Percentiles rank a stretch among this genome's conserved stretches.
Conservation (phyloP, 2,329 filamentous ascomycete genomes). For the Phyllosticta citrichinensis region DNA sequence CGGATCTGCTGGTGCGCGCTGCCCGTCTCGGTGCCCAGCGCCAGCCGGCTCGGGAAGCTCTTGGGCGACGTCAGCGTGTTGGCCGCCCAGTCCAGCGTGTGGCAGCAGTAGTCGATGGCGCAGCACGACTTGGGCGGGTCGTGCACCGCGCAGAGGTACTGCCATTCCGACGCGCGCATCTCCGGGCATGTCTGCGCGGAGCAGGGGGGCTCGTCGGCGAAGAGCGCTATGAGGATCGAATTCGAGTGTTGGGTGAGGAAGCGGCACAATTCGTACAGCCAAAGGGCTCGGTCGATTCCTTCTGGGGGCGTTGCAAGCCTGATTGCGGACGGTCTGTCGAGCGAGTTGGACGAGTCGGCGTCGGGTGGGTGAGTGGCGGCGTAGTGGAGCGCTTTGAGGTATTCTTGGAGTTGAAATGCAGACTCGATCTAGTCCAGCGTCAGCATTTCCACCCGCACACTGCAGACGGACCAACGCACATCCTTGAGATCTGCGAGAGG, state of each 20-base stretch:
- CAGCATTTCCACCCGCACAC: slow-evolving; percentile 12
- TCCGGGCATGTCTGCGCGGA: slow-evolving; percentile 85
- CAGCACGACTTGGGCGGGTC: slow-evolving; percentile 95
- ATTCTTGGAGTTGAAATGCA: slow-evolving; percentile 93
- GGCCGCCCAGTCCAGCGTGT: slow-evolving; percentile 95
- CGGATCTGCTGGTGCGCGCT: slow-evolving; percentile 50
- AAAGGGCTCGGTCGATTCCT: slow-evolving; percentile 75
- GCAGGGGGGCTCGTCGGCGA: slow-evolving; percentile 83
- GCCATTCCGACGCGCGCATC: slow-evolving; percentile 98
- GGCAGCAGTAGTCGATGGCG: slow-evolving; percentile 97
- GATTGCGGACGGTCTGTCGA: slow-evolving; percentile 65
- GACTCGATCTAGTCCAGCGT: slow-evolving; percentile 66
- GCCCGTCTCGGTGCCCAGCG: slow-evolving; percentile 38
- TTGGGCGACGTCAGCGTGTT: slow-evolving; percentile 91
- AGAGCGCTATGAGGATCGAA: slow-evolving; percentile 80
- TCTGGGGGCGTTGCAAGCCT: slow-evolving; percentile 70
- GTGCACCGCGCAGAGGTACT: slow-evolving; percentile 96
- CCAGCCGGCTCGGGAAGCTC: slow-evolving; percentile 82
- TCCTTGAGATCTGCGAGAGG: slow-evolving; percentile 78
- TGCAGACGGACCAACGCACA: not conserved
- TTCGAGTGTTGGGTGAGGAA: slow-evolving; percentile 95
- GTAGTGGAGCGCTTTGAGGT: slow-evolving; percentile 86
- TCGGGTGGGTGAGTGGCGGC: slow-evolving; percentile 57
- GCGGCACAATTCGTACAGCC: slow-evolving; percentile 96
- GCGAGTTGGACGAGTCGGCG: slow-evolving; percentile 52